Evolutionary conservation across 2,329 filamentous ascomycete genomes (phyloP), one percentile per base, ranked within the genome.

Genomic region (Pseudogymnoascus destructans): DNA sequence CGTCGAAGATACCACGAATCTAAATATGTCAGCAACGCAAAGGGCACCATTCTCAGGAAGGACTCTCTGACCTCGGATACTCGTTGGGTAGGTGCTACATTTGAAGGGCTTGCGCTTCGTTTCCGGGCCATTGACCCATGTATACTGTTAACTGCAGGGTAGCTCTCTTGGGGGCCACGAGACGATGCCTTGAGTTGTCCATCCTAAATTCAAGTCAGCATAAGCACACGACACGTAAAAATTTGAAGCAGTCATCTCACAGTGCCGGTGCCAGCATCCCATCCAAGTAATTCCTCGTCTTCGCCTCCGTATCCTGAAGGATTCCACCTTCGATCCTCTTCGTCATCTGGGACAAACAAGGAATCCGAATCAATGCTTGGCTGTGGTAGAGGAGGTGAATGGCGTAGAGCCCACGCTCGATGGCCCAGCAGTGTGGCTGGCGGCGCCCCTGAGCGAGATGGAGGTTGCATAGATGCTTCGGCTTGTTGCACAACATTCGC

Each of bases 251-350:
- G 3, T 36, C 13, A 49, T 57, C 77, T 74, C 71, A 85, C 83
- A 62, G 77, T 75, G 54, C 85, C 78, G 35, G 78, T 80, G 66
- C 79, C 86, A 57, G 83, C 78, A 70, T 90, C 85, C 87, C 87
- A 92, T 35, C 83, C 84, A 46, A 91, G 72, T 64, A 83, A 82
- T 55, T 83, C 81, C 62, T 82, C 79, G 27, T 84, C 83, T 5
- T 81, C 80, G 10, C 84, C 78, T 27, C 84, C 81, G 19, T 79
- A 82, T 57, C 81, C 78, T 1, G 86, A 75, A 1, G 87, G 86
- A 63, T 89, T 85, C 87, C 87, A 92, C 58, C 76, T 73, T 46
- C 78, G 75, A 61, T 89, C 85, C 21, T 89, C 85, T 27, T 88
- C 82, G 7, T 70, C 75, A 59, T 77, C 75, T 1, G 77, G 74